phyloP scores from a whole-genome alignment of 345 rosid genomes.

The Lepidium africanum region DNA sequence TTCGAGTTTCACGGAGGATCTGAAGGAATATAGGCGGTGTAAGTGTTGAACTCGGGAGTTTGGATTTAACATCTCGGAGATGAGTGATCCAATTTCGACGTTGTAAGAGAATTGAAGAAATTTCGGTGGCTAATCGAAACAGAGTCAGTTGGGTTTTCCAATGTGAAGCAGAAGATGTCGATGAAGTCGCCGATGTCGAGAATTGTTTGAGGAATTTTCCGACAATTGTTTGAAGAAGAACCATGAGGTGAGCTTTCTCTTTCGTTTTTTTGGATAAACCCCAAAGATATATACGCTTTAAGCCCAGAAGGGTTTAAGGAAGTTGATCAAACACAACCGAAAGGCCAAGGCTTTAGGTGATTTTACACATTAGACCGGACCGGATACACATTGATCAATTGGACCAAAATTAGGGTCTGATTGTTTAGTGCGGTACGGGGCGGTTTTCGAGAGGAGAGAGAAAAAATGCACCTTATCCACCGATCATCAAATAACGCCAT shows the following conservation, averaged over 20 bases:
- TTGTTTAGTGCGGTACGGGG: no score
- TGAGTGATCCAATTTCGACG: conserved; percentile 41
- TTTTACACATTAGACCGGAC: neutral
- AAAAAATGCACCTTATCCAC: no score
- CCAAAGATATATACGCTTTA: neutral
- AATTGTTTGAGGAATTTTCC: conserved; percentile 18
- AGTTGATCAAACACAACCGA: neutral
- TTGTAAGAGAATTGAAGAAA: conserved; percentile 55
- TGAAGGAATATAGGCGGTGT: conserved; percentile 43
- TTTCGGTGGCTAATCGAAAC: conserved; percentile 34
- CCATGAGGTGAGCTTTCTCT: conserved; percentile 4
- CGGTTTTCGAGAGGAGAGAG: no score
- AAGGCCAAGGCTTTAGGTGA: neutral
- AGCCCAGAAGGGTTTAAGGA: neutral
- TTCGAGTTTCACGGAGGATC: conserved; percentile 43
- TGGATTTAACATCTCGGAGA: conserved; percentile 31
- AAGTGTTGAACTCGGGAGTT: conserved; percentile 37
- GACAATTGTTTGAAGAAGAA: neutral
- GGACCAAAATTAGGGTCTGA: no score
- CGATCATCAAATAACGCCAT: no score
- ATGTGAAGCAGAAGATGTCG: conserved; percentile 20
- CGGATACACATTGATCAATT: neutral
- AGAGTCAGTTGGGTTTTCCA: conserved; percentile 50
- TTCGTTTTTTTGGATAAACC: neutral
- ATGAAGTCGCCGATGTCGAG: conserved; percentile 29